These are phyloP conservation scores for Seiridium cupressi DNA, from an alignment of 2,329 filamentous ascomycete genomes.

Conservation along the genomic window DNA sequence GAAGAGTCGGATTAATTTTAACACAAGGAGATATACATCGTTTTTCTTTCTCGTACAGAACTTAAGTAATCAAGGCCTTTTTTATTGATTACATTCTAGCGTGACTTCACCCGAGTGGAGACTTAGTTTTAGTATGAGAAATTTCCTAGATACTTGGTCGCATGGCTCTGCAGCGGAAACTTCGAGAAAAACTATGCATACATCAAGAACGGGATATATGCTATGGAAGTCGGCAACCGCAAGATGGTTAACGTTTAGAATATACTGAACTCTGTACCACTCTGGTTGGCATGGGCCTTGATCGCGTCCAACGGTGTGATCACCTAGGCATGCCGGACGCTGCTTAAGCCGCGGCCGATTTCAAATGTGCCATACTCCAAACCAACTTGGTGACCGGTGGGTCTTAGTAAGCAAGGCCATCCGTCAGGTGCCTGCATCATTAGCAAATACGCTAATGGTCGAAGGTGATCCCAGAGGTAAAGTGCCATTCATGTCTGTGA, in stretches of 20 bases:
- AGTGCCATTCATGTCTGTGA: slow-evolving; percentile 54
- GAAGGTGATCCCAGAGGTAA: slow-evolving; percentile 42
- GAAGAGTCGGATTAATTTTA: neutral
- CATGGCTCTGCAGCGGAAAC: no score
- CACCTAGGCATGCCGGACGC: slow-evolving; percentile 48
- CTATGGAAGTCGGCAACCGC: neutral
- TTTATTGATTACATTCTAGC: no score
- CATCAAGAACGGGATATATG: slow-evolving; percentile 21
- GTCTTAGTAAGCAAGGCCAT: slow-evolving; percentile 27
- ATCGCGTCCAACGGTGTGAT: slow-evolving; percentile 54
- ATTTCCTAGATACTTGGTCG: no score
- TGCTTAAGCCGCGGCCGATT: slow-evolving; percentile 57
- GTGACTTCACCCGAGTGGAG: no score
- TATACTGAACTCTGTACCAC: slow-evolving; percentile 11
- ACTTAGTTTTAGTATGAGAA: no score
- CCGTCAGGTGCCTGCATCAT: slow-evolving; percentile 54
- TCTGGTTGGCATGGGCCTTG: slow-evolving; percentile 38
- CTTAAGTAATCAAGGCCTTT: no score
- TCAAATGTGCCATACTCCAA: slow-evolving; percentile 46
- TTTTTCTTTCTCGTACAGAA: no score
- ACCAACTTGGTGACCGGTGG: neutral
- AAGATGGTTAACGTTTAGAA: neutral
- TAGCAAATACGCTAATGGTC: slow-evolving; percentile 47
- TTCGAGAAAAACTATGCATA: no score
- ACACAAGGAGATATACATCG: no score